Evolutionary conservation across 352 stramenopile genomes (phyloP).

Genomic region (Globisporangium ultimum): DNA sequence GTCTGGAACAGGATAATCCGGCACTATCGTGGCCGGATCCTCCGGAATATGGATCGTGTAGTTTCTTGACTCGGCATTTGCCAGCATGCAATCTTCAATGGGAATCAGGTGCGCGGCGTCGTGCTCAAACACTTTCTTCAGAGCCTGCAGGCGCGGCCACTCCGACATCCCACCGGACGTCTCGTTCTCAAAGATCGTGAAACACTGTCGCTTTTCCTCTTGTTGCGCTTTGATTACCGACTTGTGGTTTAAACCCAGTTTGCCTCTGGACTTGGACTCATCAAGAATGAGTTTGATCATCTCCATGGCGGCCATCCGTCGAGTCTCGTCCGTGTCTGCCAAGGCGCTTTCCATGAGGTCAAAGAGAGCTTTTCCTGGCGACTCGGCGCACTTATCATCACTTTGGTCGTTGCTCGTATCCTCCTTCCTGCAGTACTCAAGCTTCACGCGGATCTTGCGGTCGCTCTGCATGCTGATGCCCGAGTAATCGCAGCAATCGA

Average conservation of each 20-base stretch:
- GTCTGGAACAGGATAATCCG: constrained; percentile 16
- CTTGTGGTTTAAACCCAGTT: too few species aligned
- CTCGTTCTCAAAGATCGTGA: too few species aligned
- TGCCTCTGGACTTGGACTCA: constrained; percentile 2
- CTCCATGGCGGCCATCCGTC: constrained; percentile 25
- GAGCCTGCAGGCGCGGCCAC: background rate
- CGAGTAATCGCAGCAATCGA: constrained; percentile 41
- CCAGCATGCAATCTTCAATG: constrained; percentile 28
- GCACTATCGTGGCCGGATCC: constrained; percentile 17
- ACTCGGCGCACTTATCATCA: background rate
- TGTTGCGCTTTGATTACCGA: background rate
- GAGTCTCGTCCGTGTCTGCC: constrained; percentile 17
- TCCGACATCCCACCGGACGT: too few species aligned
- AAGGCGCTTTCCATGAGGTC: constrained; percentile 19
- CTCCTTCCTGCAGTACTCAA: background rate
- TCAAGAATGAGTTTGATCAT: constrained; percentile 33
- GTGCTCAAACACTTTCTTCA: background rate
- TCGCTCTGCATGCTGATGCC: constrained; percentile 17
- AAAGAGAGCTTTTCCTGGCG: background rate
- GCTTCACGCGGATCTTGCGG: constrained; percentile 3
- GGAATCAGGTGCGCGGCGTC: constrained; percentile 2
- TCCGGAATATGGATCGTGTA: constrained; percentile 29
- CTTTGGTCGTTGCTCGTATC: background rate
- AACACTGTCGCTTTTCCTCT: background rate
- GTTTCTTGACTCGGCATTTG: constrained; percentile 29